Evolutionary conservation across 2,329 filamentous ascomycete genomes (phyloP), one percentile per base, ranked within the genome.

Genomic region (Alternaria sp.): DNA sequence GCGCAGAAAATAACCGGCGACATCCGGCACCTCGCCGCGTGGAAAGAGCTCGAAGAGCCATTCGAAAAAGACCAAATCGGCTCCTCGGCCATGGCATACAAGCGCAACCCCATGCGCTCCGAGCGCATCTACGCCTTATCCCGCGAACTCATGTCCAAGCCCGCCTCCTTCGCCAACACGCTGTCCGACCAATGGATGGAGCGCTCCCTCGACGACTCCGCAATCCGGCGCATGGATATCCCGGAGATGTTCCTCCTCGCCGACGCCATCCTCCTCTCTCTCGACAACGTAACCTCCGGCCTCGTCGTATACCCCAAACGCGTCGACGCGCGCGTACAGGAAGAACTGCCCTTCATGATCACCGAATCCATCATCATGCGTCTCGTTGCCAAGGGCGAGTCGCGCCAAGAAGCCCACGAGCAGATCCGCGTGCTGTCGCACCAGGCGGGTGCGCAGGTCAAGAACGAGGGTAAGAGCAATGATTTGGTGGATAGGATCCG

Each of bases 331-430:
- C 72, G 71, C 40, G 84, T 96, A 32, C 86, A 89, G 70, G 86
- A 89, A 65, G 92, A 96, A 81, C 87, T 97, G 13, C 94, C 94
- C 1, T 97, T 97, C 82, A 96, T 95, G 91, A 86, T 89, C 8
- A 93, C 90, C 8, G 85, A 86, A 73, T 83, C 73, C 63, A 78
- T 80, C 68, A 80, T 80, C 73, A 80, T 96, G 92, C 89, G 88
- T 69, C 85, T 95, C 59, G 88, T 90, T 26, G 87, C 88, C 60
- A 86, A 89, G 74, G 92, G 92, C 30, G 86, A 84, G 26, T 91
- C 88, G 10, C 84, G 93, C 54, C 93, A 96, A 78, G 92, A 94
- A 59, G 91, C 92, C 1, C 93, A 97, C 80, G 93, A 97, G 82
- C 83, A 95, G 80, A 94, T 97, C 73, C 90, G 80, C 57, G 91